Evolutionary conservation across 331 rosid species (phyloP).

Genomic region (Malus hybrid): DNA sequence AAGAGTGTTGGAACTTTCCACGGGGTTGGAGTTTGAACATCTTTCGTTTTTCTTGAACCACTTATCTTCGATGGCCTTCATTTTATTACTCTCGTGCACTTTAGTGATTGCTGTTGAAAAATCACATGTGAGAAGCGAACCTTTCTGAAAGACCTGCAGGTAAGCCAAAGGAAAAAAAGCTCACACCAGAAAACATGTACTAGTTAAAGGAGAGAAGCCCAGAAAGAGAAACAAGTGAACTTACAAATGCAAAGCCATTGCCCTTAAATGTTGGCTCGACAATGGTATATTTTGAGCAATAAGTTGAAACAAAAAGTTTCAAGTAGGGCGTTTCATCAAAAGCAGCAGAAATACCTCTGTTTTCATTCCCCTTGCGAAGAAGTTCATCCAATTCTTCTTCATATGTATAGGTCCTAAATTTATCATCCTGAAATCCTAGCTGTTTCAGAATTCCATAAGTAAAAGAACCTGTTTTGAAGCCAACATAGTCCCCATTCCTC

Average conservation of each 20-base stretch:
- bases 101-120: constrained; percentile 23
- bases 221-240: neutral
- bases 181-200: neutral
- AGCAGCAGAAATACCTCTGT: constrained; percentile 12
- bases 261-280: constrained; percentile 5
- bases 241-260: constrained; percentile 22
- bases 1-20: neutral
- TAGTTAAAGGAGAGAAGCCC: neutral
- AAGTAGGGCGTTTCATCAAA: constrained; percentile 12
- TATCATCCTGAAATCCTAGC: constrained; percentile 4
- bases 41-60: constrained; percentile 14
- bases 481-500: constrained; percentile 12
- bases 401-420: neutral
- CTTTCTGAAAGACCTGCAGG: constrained; percentile 17
- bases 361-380: neutral
- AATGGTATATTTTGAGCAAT: constrained; percentile 15
- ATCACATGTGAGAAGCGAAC: constrained; percentile 12
- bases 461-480: neutral
- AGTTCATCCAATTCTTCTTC: neutral
- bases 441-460: neutral
- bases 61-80: constrained; percentile 16
- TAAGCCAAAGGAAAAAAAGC: neutral
- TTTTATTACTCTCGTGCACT: constrained; percentile 7
- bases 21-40: constrained; percentile 3
- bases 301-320: constrained; percentile 7